phyloP scores from a whole-genome alignment of 2,329 filamentous ascomycete genomes.

The Cladobotryum protrusum region DNA sequence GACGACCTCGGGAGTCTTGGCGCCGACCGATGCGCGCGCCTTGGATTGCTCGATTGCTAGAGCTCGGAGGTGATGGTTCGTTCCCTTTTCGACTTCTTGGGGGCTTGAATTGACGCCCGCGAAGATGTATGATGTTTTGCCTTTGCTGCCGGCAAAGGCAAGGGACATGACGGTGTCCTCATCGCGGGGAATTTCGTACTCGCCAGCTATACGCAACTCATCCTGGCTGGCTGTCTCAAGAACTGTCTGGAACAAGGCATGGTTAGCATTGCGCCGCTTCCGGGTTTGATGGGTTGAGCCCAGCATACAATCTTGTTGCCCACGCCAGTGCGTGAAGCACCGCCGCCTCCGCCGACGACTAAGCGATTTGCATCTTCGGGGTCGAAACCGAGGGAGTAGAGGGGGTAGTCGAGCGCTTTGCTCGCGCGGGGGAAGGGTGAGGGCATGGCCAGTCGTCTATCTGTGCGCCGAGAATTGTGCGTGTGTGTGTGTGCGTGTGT shows the following conservation, averaged over 20 bases:
- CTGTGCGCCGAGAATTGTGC: not conserved
- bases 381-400: conserved; percentile 85
- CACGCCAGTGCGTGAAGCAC: conserved; percentile 72
- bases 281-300: not conserved
- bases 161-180: conserved; percentile 88
- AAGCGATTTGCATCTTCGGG: conserved; percentile 69
- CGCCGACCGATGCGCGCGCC: conserved; percentile 24
- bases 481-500: too few relatives aligned
- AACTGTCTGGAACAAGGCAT: conserved; percentile 47
- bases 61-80: conserved; percentile 77
- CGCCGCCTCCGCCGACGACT: conserved; percentile 81
- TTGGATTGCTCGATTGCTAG: conserved; percentile 53
- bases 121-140: conserved; percentile 49
- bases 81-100: conserved; percentile 63
- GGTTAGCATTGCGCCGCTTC: conserved; percentile 10
- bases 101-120: conserved; percentile 82
- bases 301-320: conserved; percentile 74
- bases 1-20: conserved; percentile 26
- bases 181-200: conserved; percentile 71
- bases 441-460: conserved; percentile 27
- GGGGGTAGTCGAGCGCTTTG: conserved; percentile 69
- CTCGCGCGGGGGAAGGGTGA: conserved; percentile 47
- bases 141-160: conserved; percentile 57
- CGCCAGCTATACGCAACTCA: conserved; percentile 58
- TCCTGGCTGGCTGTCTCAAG: conserved; percentile 63